Percentiles rank a stretch among this genome's conserved stretches.
These are phyloP conservation scores for Solanum chiquidenum DNA, from an alignment of 257 asterid species.

Conservation along the genomic window DNA sequence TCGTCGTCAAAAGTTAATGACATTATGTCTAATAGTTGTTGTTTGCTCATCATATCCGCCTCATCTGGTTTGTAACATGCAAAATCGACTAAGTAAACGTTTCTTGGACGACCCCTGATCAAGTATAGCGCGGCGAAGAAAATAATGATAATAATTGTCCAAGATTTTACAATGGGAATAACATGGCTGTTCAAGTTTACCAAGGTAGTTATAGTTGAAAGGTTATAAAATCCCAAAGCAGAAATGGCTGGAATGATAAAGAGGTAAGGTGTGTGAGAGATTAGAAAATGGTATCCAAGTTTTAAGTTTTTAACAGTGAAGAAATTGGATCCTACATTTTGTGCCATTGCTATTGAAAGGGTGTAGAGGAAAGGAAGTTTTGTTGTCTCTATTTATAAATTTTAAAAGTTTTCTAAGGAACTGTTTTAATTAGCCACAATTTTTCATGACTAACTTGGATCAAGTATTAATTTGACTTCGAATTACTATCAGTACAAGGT, in stretches of 20 bases:
- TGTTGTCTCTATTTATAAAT: background rate
- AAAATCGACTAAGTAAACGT: conserved; percentile 6
- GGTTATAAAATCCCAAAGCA: background rate
- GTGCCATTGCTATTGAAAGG: background rate
- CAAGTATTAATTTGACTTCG: background rate
- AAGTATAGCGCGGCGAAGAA: background rate
- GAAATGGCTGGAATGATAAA: background rate
- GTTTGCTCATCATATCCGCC: conserved; percentile 1
- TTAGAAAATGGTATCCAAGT: background rate
- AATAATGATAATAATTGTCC: background rate
- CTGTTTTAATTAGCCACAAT: background rate
- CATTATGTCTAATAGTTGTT: background rate
- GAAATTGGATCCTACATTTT: background rate
- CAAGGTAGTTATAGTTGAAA: background rate
- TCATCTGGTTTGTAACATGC: conserved; percentile 7
- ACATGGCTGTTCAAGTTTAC: background rate
- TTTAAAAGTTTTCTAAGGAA: background rate
- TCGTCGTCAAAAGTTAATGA: background rate
- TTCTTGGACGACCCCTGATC: background rate
- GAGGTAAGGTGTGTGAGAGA: background rate
- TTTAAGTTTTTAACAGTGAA: background rate
- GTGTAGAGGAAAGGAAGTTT: background rate
- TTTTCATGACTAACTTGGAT: background rate
- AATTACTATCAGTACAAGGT: too few relatives aligned
- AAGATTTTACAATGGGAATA: background rate